Evolutionary conservation across 2,329 filamentous ascomycete species (phyloP), one percentile per base, ranked within the genome.

Genomic region (Trichophyton mentagrophytes): DNA sequence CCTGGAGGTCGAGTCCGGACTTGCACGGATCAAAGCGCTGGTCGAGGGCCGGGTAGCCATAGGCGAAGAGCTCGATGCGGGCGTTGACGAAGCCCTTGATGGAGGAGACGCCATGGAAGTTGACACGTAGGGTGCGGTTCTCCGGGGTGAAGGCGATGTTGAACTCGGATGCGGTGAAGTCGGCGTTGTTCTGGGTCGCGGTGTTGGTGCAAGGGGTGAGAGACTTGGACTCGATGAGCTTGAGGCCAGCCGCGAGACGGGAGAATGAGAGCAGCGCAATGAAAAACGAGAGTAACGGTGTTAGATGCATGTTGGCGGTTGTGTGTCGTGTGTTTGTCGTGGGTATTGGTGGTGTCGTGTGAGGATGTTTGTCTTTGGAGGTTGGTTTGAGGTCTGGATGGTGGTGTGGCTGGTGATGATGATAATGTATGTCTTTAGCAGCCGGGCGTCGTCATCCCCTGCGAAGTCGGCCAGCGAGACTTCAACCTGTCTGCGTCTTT

Each of bases 141-240:
- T 80, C 76, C 1, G 79, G 71, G 9, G 78, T 76, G 72, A 85
- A 85, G 62, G 81, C 71, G 53, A 96, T 87, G 67, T 95, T 87
- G 82, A 96, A 96, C 62, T 93, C 81, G 67, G 87, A 90, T 67
- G 91, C 90, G 3, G 88, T 88, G 74, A 96, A 95, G 69, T 85
- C 86, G 30, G 88, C 92, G 74, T 92, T 86, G 62, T 84, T 79
- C 79, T 91, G 88, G 69, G 85, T 86, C 27, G 88, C 92, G 74
- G 92, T 86, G 62, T 84, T 79, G 79, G 90, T 88, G 76, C 91
- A 96, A 55, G 87, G 82, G 73, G 89, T 90, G 67, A 96, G 82
- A 27, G 91, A 95, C 70, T 82, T 88, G 61, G 91, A 93, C 68
- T 85, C 80, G 69, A 97, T 87, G 69, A 89, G 78, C 65, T 80